Evolutionary conservation across 192 early-diverging fungal genomes (phyloP).

Genomic region (Coemansia javaensis): DNA sequence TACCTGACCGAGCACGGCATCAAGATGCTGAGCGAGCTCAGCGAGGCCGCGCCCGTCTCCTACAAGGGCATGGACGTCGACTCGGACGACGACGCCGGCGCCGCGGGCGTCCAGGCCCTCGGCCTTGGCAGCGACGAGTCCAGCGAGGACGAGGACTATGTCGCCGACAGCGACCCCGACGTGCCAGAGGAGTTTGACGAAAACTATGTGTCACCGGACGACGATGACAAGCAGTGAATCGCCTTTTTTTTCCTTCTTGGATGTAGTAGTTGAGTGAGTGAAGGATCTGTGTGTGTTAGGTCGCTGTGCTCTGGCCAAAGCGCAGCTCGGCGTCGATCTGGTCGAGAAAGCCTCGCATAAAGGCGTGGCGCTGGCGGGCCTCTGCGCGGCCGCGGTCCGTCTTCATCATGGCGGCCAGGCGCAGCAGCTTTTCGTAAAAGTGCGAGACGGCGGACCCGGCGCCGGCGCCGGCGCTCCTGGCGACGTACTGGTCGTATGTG

Average conservation of each 20-base stretch:
- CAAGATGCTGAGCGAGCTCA: constrained; percentile 70
- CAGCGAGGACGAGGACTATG: constrained; percentile 88
- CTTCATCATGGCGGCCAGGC: constrained; percentile 61
- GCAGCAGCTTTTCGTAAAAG: constrained; percentile 67
- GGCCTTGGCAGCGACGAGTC: constrained; percentile 60
- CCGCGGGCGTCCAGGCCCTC: constrained; percentile 15
- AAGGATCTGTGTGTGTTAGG: too few relatives aligned
- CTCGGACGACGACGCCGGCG: constrained; percentile 20
- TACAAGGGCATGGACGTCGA: constrained; percentile 41
- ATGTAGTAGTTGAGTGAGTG: too few relatives aligned
- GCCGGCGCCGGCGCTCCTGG: constrained; percentile 41
- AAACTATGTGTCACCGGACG: constrained; percentile 46
- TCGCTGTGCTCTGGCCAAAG: too few relatives aligned
- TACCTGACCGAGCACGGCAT: constrained; percentile 81
- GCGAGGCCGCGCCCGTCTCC: constrained; percentile 43
- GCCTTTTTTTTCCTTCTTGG: neutral
- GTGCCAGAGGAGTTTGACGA: constrained; percentile 76
- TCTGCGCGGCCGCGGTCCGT: constrained; percentile 52
- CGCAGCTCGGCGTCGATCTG: constrained; percentile 56
- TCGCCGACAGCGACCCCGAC: constrained; percentile 68
- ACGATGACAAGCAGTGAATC: constrained; percentile 8
- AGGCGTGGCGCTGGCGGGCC: constrained; percentile 55
- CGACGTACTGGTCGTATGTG: constrained; percentile 59
- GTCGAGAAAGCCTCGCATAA: constrained; percentile 56
- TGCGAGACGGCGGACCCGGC: constrained; percentile 62